Conservation (phyloP, 306 rosid species). For the Corylus heterophylla region DNA sequence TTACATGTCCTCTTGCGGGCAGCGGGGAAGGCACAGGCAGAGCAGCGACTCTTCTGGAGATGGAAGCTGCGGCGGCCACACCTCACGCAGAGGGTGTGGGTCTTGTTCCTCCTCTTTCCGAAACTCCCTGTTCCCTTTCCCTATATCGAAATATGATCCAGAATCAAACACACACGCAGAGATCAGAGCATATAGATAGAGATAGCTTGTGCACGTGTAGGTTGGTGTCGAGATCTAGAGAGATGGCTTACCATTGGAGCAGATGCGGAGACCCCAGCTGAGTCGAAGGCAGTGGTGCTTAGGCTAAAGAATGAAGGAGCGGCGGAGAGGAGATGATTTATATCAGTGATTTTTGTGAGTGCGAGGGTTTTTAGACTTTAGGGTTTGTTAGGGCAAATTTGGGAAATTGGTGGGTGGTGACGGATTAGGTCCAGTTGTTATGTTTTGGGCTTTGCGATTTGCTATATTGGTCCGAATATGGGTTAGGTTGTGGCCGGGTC, state of each 20-base stretch:
- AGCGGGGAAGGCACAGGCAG: constrained; percentile 58
- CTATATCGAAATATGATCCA: constrained; percentile 15
- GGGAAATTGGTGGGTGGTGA: too few species aligned
- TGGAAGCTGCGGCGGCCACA: constrained; percentile 68
- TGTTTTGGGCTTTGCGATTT: too few species aligned
- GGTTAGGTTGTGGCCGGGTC: too few species aligned
- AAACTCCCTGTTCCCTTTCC: constrained; percentile 62
- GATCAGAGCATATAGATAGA: not conserved
- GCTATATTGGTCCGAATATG: too few species aligned
- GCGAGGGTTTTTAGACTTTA: too few species aligned
- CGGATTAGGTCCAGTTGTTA: too few species aligned
- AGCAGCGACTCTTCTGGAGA: constrained; percentile 58
- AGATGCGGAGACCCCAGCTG: constrained; percentile 32
- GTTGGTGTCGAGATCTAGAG: not conserved
- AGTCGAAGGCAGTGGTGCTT: not conserved
- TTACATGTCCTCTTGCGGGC: constrained; percentile 57
- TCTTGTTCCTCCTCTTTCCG: constrained; percentile 68
- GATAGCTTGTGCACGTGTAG: not conserved
- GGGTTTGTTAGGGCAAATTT: too few species aligned
- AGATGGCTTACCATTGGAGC: constrained; percentile 37
- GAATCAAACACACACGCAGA: too few species aligned
- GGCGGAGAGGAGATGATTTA: constrained; percentile 23
- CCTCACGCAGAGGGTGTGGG: constrained; percentile 60
- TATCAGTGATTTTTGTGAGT: not conserved
- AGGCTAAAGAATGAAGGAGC: not conserved